Evolutionary conservation across 495 filamentous ascomycete genomes (phyloP), one percentile per base, ranked within the genome.

Genomic region (Parachaetomium inaequale): DNA sequence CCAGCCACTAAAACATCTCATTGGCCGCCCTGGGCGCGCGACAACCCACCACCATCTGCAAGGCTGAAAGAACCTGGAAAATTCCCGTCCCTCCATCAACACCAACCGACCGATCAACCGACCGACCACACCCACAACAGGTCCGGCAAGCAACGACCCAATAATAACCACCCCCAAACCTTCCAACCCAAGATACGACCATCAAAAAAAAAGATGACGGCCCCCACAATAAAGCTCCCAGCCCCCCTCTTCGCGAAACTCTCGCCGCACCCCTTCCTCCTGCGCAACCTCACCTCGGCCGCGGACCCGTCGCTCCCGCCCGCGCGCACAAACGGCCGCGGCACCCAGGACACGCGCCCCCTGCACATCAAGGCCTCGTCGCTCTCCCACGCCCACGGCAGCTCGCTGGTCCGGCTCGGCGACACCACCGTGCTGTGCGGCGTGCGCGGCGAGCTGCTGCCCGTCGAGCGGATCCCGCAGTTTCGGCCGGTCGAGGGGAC

Each of bases 391-490:
- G 87, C 90, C 51, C 85, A 93, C 71, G 94, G 94, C 47, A 92
- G 88, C 66, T 88, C 93, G 7, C 89, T 98, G 0, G 89, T 97
- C 28, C 84, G 95, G 32, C 75, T 85, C 28, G 94, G 95, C 42
- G 91, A 97, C 72, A 97, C 92, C 8, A 89, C 91, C 0, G 90
- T 92, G 7, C 90, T 98, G 21, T 96, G 92, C 73, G 94, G 94
- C 47, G 85, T 98, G 25, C 84, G 92, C 23, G 93, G 82, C 21
- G 94, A 98, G 75, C 84, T 96, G 19, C 75, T 98, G n/a, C 80
- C 83, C 50, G 89, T 86, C 11, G 75, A 79, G 10, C 80, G 87
- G 64, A 87, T 93, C 46, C 82, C 89, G 31, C 82, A 85, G 49
- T 88, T 82, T 76, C 83, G 83, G 34, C 76, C 65, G 21, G 32